A percentile compares a stretch with the other conserved stretches of the same genome.
Conservation (phyloP, 2,329 filamentous ascomycete genomes). For the Colletotrichum nymphaeae region DNA sequence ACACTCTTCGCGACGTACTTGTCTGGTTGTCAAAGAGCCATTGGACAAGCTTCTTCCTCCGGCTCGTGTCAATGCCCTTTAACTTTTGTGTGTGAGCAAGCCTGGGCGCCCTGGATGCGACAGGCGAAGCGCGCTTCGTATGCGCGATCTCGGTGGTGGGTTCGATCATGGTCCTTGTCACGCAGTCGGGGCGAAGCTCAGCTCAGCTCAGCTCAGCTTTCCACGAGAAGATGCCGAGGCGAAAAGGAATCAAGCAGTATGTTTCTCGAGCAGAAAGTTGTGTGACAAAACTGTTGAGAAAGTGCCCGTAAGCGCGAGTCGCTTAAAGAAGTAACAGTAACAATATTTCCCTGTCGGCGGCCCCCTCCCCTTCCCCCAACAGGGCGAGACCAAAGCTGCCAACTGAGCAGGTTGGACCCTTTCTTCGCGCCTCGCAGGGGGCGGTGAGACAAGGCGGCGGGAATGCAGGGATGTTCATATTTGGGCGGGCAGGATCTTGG, state of each 20-base stretch:
- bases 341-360: background rate
- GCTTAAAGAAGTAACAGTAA: background rate
- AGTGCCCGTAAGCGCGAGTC: background rate
- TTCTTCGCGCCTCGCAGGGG: background rate
- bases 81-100: background rate
- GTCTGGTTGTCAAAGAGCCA: constrained; percentile 3
- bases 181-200: background rate
- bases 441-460: background rate
- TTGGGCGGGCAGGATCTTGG: background rate
- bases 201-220: background rate
- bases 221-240: background rate
- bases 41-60: background rate
- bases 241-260: background rate
- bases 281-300: background rate
- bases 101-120: background rate
- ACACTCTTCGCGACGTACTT: background rate
- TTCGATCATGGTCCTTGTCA: background rate
- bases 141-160: background rate
- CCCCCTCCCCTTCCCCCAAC: background rate
- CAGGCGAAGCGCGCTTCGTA: background rate
- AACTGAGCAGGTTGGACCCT: constrained; percentile 1
- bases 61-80: background rate
- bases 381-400: background rate
- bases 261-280: background rate
- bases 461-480: background rate